These are phyloP conservation scores for Neoarthrinium moseri DNA, from an alignment of 2,329 filamentous ascomycete genomes.

Conservation along the genomic window DNA sequence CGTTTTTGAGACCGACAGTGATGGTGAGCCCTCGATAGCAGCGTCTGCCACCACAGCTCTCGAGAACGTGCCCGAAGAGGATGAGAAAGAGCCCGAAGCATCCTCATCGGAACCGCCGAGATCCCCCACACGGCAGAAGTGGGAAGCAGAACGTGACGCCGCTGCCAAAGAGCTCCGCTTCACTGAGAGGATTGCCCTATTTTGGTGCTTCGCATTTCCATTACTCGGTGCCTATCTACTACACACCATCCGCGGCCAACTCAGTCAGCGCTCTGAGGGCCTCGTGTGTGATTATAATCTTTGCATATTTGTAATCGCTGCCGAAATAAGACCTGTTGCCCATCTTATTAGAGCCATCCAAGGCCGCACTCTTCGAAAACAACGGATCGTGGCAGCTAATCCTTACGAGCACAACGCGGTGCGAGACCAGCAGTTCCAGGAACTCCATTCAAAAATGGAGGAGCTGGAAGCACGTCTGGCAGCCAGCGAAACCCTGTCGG, in stretches of 20 bases:
- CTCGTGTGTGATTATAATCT: slow-evolving; percentile 92
- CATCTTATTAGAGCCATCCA: slow-evolving; percentile 81
- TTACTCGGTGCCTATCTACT: slow-evolving; percentile 79
- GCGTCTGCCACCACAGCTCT: slow-evolving; percentile 24
- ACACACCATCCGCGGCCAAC: slow-evolving; percentile 75
- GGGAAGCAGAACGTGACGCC: slow-evolving; percentile 27
- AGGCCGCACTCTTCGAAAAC: slow-evolving; percentile 75
- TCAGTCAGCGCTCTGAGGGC: slow-evolving; percentile 81
- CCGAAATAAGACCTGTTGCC: slow-evolving; percentile 79
- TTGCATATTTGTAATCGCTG: slow-evolving; percentile 82
- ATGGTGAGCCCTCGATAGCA: slow-evolving; percentile 28
- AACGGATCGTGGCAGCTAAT: slow-evolving; percentile 64
- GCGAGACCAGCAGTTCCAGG: slow-evolving; percentile 45
- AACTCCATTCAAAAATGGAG: slow-evolving; percentile 65
- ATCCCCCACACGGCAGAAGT: slow-evolving; percentile 13
- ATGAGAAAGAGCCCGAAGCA: slow-evolving; percentile 19
- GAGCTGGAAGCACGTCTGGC: slow-evolving; percentile 62
- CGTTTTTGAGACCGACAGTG: slow-evolving; percentile 45
- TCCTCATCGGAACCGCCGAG: background rate
- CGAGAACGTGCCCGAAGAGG: slow-evolving; percentile 45
- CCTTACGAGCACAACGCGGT: slow-evolving; percentile 39
- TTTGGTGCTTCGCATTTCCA: slow-evolving; percentile 78
- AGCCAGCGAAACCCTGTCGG: slow-evolving; percentile 28
- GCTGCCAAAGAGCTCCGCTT: slow-evolving; percentile 65
- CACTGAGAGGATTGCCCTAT: slow-evolving; percentile 73